phyloP scores from a whole-genome alignment of 768 basidiomycete species.

The Rickenella mellea region DNA sequence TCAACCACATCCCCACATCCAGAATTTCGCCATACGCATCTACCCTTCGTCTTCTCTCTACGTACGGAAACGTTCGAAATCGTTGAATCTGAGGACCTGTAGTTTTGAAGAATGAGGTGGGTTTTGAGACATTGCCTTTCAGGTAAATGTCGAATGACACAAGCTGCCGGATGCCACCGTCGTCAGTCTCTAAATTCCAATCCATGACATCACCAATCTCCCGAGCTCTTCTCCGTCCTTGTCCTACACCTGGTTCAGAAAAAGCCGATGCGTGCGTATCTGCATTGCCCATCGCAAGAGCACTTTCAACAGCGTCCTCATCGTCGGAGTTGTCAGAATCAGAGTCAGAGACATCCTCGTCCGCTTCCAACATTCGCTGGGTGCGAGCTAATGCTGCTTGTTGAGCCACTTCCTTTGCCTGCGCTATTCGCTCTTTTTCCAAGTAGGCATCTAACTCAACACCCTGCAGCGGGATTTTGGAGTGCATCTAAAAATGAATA shows the following conservation, averaged over 20 bases:
- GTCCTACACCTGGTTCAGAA: constrained; percentile 18
- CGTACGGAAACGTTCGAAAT: constrained; percentile 95
- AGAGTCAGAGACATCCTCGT: constrained; percentile 73
- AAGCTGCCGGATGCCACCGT: constrained; percentile 60
- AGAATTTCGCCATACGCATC: constrained; percentile 95
- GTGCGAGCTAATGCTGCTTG: constrained; percentile 77
- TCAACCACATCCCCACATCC: constrained; percentile 92
- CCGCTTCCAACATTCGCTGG: constrained; percentile 87
- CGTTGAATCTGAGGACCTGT: constrained; percentile 62
- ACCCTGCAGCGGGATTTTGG: constrained; percentile 85
- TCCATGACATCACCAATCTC: constrained; percentile 48
- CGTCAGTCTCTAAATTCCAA: constrained; percentile 71
- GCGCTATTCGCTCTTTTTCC: constrained; percentile 62
- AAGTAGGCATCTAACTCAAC: constrained; percentile 77
- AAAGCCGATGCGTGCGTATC: constrained; percentile 20
- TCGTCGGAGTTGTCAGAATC: constrained; percentile 51
- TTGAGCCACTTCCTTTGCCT: constrained; percentile 80
- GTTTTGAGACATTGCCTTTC: constrained; percentile 88
- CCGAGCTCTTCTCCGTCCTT: constrained; percentile 22
- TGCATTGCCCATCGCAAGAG: constrained; percentile 40
- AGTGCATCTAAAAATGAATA: constrained; percentile 50
- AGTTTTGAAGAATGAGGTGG: constrained; percentile 81
- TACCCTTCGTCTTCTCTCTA: constrained; percentile 85
- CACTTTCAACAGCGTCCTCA: constrained; percentile 50
- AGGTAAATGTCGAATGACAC: constrained; percentile 94